Conservation (phyloP, 176 grass and related monocot species). For the Hordeum marinum region DNA sequence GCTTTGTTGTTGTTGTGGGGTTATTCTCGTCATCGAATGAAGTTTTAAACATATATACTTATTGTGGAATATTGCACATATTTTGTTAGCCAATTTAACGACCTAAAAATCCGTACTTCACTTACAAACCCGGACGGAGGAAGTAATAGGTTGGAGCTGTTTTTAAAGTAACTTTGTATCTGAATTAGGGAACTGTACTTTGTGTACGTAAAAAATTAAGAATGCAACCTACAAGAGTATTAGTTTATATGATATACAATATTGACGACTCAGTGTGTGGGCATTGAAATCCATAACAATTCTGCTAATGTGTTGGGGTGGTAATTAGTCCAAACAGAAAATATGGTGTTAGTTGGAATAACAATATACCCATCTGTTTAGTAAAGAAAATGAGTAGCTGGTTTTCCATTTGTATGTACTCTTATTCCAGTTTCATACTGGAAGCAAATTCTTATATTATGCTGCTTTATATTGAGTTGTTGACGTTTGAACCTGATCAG, state of each 20-base stretch:
- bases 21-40: not conserved
- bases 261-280: not conserved
- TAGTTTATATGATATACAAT: not conserved
- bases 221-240: not conserved
- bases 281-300: not conserved
- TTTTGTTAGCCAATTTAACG: not conserved
- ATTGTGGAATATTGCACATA: not conserved
- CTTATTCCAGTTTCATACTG: not conserved
- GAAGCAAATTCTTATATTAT: not conserved
- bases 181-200: not conserved
- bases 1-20: not conserved
- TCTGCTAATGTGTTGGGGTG: not conserved
- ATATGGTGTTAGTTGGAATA: not conserved
- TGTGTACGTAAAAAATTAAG: not conserved
- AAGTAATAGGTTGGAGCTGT: not conserved
- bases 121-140: not conserved
- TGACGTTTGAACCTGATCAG: constrained; percentile 40
- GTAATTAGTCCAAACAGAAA: not conserved
- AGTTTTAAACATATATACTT: not conserved
- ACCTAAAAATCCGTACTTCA: not conserved
- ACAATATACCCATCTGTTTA: not conserved
- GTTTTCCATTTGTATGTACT: not conserved
- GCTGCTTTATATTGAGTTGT: not conserved
- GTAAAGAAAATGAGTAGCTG: not conserved
- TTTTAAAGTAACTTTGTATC: not conserved